Percentiles rank a stretch among this genome's conserved stretches.
Evolutionary conservation across 108 stramenopile species (phyloP).

Genomic region (Discostella stelligeroides): DNA sequence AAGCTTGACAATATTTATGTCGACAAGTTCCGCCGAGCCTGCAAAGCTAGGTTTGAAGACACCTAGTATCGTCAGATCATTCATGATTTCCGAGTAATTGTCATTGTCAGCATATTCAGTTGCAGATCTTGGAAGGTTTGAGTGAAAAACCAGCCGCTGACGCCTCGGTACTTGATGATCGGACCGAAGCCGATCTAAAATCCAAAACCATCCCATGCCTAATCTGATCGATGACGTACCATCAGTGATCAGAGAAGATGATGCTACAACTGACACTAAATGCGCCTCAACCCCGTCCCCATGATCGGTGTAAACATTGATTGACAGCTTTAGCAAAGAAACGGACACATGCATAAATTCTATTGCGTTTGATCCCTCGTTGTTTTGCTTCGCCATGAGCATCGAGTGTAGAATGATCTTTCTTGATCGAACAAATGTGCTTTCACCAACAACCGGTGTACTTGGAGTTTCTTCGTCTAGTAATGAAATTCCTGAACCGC

Average conservation of each 20-base stretch:
- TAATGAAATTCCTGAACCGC: conserved; percentile 48
- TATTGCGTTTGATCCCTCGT: conserved; percentile 6
- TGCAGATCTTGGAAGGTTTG: conserved; percentile 65
- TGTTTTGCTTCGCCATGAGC: conserved; percentile 19
- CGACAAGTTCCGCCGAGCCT: conserved; percentile 74
- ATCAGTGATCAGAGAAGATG: conserved; percentile 56
- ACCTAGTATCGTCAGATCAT: conserved; percentile 56
- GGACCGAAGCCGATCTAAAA: conserved; percentile 62
- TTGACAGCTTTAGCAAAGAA: conserved; percentile 51
- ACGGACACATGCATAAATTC: conserved; percentile 53
- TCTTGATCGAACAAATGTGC: conserved; percentile 12
- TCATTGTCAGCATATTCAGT: conserved; percentile 50
- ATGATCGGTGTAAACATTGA: conserved; percentile 52
- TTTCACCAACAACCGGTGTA: not conserved
- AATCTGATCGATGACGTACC: conserved; percentile 56
- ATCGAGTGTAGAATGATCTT: conserved; percentile 30
- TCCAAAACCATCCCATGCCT: conserved; percentile 89
- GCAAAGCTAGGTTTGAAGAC: conserved; percentile 55
- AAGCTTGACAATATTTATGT: conserved; percentile 54
- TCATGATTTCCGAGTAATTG: conserved; percentile 60
- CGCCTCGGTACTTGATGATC: conserved; percentile 39
- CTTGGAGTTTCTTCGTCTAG: conserved; percentile 20
- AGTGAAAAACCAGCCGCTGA: conserved; percentile 78
- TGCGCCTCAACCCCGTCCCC: conserved; percentile 77
- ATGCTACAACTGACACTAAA: conserved; percentile 70